Percentiles rank a stretch among this genome's conserved stretches.
Conservation (phyloP, 805 yeast species). For the Hanseniaspora nectarophila region DNA sequence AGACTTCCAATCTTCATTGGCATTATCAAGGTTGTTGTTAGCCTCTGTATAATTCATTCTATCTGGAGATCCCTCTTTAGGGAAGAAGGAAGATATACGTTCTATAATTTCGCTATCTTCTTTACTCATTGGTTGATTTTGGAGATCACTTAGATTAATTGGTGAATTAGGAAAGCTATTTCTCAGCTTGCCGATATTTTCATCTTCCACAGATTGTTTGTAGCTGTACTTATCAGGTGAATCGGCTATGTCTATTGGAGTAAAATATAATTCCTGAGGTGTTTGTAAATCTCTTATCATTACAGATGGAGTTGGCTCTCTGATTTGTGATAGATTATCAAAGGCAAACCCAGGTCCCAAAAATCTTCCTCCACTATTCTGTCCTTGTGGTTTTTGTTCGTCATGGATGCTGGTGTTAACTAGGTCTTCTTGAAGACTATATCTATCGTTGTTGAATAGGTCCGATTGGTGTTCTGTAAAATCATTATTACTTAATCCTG, state of each 20-base stretch:
- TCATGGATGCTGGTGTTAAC: background rate
- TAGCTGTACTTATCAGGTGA: background rate
- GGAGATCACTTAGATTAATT: background rate
- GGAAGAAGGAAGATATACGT: background rate
- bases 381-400: background rate
- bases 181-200: background rate
- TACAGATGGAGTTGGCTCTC: background rate
- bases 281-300: background rate
- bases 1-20: slow-evolving; percentile 41
- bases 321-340: background rate
- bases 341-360: background rate
- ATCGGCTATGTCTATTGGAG: background rate
- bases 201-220: background rate
- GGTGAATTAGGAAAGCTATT: background rate
- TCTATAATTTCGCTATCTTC: background rate
- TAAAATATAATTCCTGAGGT: background rate
- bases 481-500: background rate
- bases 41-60: background rate
- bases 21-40: slow-evolving; percentile 25
- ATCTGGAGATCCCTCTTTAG: background rate
- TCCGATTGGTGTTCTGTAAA: background rate
- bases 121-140: background rate
- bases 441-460: background rate
- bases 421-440: background rate
- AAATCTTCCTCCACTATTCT: background rate